Percentiles rank a stretch among this genome's conserved stretches.
Evolutionary conservation across 2,329 filamentous ascomycete genomes (phyloP).

Genomic region (Cercospora sp.): DNA sequence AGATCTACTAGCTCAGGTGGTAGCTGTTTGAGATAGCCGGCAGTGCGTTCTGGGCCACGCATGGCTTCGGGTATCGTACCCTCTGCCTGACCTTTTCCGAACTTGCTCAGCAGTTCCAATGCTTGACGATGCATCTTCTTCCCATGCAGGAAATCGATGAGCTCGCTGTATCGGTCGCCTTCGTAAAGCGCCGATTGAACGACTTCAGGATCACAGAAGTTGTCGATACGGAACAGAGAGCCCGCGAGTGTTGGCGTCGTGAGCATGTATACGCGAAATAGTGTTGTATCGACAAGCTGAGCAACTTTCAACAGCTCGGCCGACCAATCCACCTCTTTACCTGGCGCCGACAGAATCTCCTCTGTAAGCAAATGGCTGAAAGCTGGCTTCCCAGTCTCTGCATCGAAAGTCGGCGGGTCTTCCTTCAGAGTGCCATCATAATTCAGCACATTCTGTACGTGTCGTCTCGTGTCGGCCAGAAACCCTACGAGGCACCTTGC

Average conservation of each 20-base stretch:
- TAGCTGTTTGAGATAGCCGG: slow-evolving; percentile 86
- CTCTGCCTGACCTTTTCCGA: slow-evolving; percentile 61
- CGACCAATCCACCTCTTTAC: slow-evolving; percentile 60
- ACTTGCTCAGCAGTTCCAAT: slow-evolving; percentile 75
- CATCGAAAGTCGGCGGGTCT: slow-evolving; percentile 47
- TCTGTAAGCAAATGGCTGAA: slow-evolving; percentile 45
- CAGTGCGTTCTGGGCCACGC: slow-evolving; percentile 78
- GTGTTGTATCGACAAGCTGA: slow-evolving; percentile 83
- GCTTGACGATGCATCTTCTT: slow-evolving; percentile 91
- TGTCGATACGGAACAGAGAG: slow-evolving; percentile 89
- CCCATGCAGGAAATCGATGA: slow-evolving; percentile 96
- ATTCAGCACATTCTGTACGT: slow-evolving; percentile 61
- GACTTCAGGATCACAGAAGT: slow-evolving; percentile 94
- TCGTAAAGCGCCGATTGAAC: slow-evolving; percentile 91
- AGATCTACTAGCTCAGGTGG: slow-evolving; percentile 85
- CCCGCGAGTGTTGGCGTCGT: slow-evolving; percentile 80
- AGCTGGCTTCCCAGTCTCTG: slow-evolving; percentile 47
- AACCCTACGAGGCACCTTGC: slow-evolving; percentile 83
- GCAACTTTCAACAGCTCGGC: slow-evolving; percentile 73
- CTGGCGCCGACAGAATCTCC: slow-evolving; percentile 28
- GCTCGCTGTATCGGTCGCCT: slow-evolving; percentile 82
- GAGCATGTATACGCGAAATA: slow-evolving; percentile 95
- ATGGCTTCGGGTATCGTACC: slow-evolving; percentile 56
- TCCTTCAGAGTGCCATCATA: slow-evolving; percentile 60
- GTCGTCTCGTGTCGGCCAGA: slow-evolving; percentile 76